Evolutionary conservation across 495 filamentous ascomycete genomes (phyloP).

Genomic region (Penicillium cinerascens): DNA sequence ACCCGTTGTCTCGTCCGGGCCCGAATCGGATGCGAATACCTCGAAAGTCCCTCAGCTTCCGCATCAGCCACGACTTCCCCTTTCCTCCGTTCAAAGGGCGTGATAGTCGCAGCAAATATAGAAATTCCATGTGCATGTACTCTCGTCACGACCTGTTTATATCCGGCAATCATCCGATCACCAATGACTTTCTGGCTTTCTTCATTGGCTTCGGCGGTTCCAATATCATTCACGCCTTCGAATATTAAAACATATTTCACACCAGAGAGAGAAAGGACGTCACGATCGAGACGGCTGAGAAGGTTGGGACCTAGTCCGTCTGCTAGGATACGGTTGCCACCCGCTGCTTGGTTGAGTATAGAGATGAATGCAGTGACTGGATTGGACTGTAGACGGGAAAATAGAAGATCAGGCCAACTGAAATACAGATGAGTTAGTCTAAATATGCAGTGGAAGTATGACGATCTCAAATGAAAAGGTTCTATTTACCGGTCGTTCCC

Average conservation of each 20-base stretch:
- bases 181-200: constrained; percentile 49
- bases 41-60: constrained; percentile 12
- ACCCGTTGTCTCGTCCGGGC: constrained; percentile 56
- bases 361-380: constrained; percentile 41
- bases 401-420: constrained; percentile 66
- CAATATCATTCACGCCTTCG: constrained; percentile 74
- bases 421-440: too few relatives aligned
- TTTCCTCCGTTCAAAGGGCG: constrained; percentile 51
- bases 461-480: not conserved
- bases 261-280: constrained; percentile 54
- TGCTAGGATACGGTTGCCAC: constrained; percentile 64
- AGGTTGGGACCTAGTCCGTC: constrained; percentile 63
- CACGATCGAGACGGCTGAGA: constrained; percentile 59
- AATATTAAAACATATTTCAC: constrained; percentile 65
- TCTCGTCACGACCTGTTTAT: constrained; percentile 53
- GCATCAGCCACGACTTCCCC: constrained; percentile 31
- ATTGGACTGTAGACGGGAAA: constrained; percentile 50
- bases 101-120: constrained; percentile 64
- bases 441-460: too few relatives aligned
- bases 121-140: constrained; percentile 54
- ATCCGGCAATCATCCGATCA: constrained; percentile 52
- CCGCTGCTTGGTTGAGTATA: constrained; percentile 69
- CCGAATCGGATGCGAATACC: constrained; percentile 53
- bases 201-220: constrained; percentile 44
- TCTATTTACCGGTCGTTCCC: constrained; percentile 56